Evolutionary conservation across 2,329 filamentous ascomycete genomes (phyloP).

Genomic region (Epichloe sylvatica): DNA sequence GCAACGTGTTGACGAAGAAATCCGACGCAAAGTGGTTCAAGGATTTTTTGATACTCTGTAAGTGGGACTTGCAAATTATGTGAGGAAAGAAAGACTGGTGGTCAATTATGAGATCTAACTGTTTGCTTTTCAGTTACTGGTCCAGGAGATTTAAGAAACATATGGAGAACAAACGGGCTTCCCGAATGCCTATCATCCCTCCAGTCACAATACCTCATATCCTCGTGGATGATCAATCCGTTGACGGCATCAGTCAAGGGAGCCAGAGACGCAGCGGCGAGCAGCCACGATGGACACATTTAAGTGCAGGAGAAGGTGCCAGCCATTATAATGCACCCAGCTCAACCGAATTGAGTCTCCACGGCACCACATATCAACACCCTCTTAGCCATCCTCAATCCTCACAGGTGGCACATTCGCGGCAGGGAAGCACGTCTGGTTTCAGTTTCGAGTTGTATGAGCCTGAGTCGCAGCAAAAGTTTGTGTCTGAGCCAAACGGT

Average conservation of each 20-base stretch:
- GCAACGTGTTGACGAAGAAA: constrained; percentile 88
- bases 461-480: constrained; percentile 18
- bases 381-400: constrained; percentile 41
- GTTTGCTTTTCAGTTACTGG: constrained; percentile 48
- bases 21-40: constrained; percentile 75
- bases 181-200: constrained; percentile 65
- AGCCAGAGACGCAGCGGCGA: background rate
- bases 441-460: constrained; percentile 47
- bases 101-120: background rate
- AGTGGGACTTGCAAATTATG: constrained; percentile 15
- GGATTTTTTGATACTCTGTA: constrained; percentile 91
- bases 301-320: constrained; percentile 6
- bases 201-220: constrained; percentile 81
- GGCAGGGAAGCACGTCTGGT: constrained; percentile 33
- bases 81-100: background rate
- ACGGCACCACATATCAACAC: constrained; percentile 24
- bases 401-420: constrained; percentile 25
- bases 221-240: constrained; percentile 66
- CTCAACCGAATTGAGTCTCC: constrained; percentile 27
- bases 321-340: constrained; percentile 9
- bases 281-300: constrained; percentile 7
- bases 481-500: constrained; percentile 33
- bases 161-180: constrained; percentile 56
- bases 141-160: constrained; percentile 66
- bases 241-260: constrained; percentile 16